phyloP scores from a whole-genome alignment of 345 rosid species.

The Diplotaxis tenuifolia region DNA sequence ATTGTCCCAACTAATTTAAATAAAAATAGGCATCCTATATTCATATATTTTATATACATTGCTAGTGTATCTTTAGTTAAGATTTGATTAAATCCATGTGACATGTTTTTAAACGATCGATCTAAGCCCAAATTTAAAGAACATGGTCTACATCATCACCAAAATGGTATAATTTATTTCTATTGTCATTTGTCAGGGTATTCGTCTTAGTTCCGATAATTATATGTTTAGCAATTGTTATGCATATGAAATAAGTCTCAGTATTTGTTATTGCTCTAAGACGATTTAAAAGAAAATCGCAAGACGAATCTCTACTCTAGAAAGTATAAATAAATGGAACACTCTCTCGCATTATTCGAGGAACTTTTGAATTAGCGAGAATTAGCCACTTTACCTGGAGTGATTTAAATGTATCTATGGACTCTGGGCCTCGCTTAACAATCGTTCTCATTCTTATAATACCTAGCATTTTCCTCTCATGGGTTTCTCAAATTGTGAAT shows the following conservation, averaged over 20 bases:
- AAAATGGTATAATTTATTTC: background rate
- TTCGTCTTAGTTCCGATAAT: background rate
- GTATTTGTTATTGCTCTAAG: background rate
- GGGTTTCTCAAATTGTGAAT: background rate
- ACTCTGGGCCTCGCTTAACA: background rate
- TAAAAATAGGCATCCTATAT: slow-evolving; percentile 6
- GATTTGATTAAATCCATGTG: slow-evolving; percentile 11
- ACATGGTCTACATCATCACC: background rate
- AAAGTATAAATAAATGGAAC: background rate
- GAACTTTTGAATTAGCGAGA: background rate
- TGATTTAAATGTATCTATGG: background rate
- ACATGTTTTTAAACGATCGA: background rate
- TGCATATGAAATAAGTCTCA: background rate
- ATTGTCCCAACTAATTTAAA: slow-evolving; percentile 1
- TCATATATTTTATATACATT: background rate
- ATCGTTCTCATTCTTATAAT: background rate
- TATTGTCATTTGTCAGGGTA: background rate
- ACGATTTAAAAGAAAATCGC: background rate
- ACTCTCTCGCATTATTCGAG: background rate
- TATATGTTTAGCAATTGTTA: background rate
- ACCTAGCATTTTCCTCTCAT: background rate
- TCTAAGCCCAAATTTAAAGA: background rate
- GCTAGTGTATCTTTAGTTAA: slow-evolving; percentile 1
- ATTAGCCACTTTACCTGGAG: background rate
- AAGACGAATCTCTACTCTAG: background rate